Base-by-base conservation (phyloP, 495 filamentous ascomycete species). In the Usnea hakonensis region DNA sequence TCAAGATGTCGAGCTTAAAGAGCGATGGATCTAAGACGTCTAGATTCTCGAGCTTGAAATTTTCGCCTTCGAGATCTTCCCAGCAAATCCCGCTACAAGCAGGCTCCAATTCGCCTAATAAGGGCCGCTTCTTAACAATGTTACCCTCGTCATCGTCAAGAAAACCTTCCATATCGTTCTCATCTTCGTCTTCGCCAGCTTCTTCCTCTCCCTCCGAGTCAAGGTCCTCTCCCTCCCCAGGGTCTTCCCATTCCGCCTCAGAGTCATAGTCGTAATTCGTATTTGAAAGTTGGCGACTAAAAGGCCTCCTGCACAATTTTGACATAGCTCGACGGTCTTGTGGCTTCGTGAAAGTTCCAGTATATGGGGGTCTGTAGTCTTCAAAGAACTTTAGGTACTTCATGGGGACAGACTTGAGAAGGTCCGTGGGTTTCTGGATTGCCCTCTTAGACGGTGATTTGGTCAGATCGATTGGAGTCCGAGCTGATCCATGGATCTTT, bases 211-310 rank as follows among this genome's bases (percentile, higher is more conserved):
- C 88, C 58, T 92, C 87, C 0, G 85, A 88, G 60, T 84, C 83
- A 7, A 90, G 72, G 48, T 91, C 86, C 67, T 91, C 89, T 55
- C 87, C 90, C 68, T 94, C 90, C 57, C 89, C 88, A 3, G 85
- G 83, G 67, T 87, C 85, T 65, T 90, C 87, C 90, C 94, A 98
- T 74, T 97, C 95, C 0, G 88, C 92, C 71, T 99, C 94, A 0
- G 92, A 97, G 69, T 97, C 94, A 68, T 97, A 96, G 64, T 94
- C 91, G 71, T 99, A 97, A 68, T 95, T 79, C n/a, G 85, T 79
- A 5, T 87, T 79, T 5, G 88, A 85, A 9, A 94, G 66, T 11
- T 70, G 74, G 46, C 81, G 82, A 35, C 78, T 70, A 57, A 85
- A 84, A 0, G 94, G 91, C 40, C 87, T 89, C 5, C 88, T 80